A percentile compares a stretch with the other conserved stretches of the same genome.
Conservation (phyloP, 306 rosid genomes). For the Crotalaria pallida region DNA sequence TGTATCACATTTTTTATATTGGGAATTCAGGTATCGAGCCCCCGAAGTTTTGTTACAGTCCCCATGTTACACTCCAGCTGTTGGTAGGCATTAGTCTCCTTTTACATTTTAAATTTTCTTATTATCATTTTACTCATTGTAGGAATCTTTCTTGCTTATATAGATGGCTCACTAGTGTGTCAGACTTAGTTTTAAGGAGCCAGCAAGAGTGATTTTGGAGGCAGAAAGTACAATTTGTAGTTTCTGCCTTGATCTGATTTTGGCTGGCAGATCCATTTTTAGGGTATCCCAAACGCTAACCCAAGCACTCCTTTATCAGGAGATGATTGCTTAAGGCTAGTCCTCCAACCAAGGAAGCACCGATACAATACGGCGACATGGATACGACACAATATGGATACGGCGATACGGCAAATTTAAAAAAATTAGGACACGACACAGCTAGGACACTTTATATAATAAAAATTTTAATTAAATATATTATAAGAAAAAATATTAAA, state of each 20-base stretch:
- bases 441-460: too few species aligned
- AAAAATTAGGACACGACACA: too few species aligned
- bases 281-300: slow-evolving; percentile 3
- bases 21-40: slow-evolving; percentile 69
- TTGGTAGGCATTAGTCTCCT: slow-evolving; percentile 47
- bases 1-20: slow-evolving; percentile 8
- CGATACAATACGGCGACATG: too few species aligned
- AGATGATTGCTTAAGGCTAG: not conserved
- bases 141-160: not conserved
- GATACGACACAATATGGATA: too few species aligned
- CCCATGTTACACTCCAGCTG: slow-evolving; percentile 70
- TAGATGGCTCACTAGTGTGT: not conserved
- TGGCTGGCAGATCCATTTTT: not conserved
- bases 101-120: not conserved
- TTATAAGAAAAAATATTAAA: too few species aligned
- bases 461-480: too few species aligned
- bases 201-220: not conserved
- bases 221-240: slow-evolving; percentile 11
- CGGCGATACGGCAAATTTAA: too few species aligned
- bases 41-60: slow-evolving; percentile 83
- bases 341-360: not conserved
- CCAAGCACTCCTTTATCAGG: not conserved
- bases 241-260: slow-evolving; percentile 6
- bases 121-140: not conserved
- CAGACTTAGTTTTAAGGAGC: slow-evolving; percentile 2